Evolutionary conservation across 2,329 filamentous ascomycete genomes (phyloP).

Genomic region (Alternaria gansuensis): DNA sequence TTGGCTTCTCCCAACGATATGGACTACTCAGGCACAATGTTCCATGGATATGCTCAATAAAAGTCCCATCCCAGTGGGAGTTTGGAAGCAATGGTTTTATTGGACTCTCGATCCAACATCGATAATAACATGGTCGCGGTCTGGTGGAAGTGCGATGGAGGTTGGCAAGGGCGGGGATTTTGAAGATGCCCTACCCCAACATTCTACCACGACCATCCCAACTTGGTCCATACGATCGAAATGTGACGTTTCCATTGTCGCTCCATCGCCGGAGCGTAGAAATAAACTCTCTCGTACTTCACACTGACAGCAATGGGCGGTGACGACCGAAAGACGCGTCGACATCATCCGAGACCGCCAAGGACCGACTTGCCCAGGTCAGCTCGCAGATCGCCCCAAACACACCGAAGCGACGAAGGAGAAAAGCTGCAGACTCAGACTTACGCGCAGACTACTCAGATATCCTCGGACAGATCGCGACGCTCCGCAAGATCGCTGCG

Average conservation of each 20-base stretch:
- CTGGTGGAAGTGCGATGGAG: slow-evolving; percentile 3
- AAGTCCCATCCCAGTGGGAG: neutral
- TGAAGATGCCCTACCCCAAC: slow-evolving; percentile 34
- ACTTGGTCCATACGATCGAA: slow-evolving; percentile 7
- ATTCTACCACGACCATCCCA: slow-evolving; percentile 13
- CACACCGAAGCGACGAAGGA: slow-evolving; percentile 50
- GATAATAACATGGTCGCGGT: neutral
- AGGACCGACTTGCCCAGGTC: slow-evolving; percentile 60
- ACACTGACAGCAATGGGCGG: slow-evolving; percentile 33
- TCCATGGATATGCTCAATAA: neutral
- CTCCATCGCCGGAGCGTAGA: slow-evolving; percentile 28
- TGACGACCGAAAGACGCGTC: slow-evolving; percentile 36
- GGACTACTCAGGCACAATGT: neutral
- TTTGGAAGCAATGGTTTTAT: neutral
- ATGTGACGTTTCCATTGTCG: slow-evolving; percentile 31
- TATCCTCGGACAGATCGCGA: slow-evolving; percentile 65
- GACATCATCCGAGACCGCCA: slow-evolving; percentile 44
- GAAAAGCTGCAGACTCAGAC: slow-evolving; percentile 50
- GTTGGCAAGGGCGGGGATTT: slow-evolving; percentile 34
- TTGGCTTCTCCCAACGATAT: neutral
- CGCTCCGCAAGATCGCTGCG: slow-evolving; percentile 62
- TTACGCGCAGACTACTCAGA: slow-evolving; percentile 70
- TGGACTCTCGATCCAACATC: neutral
- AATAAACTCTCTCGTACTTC: neutral
- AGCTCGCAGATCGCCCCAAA: slow-evolving; percentile 55